Conservation (phyloP, 1,284 basidiomycete genomes). For the Abortiporus biennis region DNA sequence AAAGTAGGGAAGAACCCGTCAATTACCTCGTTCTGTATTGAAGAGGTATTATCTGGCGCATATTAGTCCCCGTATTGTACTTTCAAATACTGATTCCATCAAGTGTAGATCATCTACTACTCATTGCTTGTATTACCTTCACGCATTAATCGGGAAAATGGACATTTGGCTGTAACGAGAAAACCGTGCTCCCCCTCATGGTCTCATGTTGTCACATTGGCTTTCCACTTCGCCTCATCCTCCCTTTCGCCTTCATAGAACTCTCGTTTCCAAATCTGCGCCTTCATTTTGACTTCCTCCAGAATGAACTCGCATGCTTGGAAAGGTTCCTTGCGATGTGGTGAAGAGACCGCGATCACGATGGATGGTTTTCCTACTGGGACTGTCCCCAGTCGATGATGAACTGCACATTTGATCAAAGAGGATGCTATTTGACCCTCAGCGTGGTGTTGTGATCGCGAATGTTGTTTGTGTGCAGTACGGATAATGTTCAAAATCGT, state of each 20-base stretch:
- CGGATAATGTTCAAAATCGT: constrained; percentile 62
- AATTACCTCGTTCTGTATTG: not conserved
- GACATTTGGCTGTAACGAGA: too few relatives aligned
- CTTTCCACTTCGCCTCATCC: constrained; percentile 69
- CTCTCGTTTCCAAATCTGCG: constrained; percentile 88
- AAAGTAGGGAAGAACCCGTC: constrained; percentile 32
- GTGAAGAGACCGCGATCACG: constrained; percentile 81
- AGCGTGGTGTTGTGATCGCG: constrained; percentile 39
- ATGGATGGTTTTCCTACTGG: constrained; percentile 79
- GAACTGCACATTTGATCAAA: constrained; percentile 51
- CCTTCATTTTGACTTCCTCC: constrained; percentile 78
- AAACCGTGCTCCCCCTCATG: too few relatives aligned
- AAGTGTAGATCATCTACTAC: too few relatives aligned
- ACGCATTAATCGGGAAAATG: too few relatives aligned
- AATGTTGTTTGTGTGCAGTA: constrained; percentile 35
- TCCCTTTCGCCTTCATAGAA: constrained; percentile 67
- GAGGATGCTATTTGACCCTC: constrained; percentile 23
- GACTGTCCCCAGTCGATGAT: constrained; percentile 79
- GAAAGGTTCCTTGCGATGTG: constrained; percentile 81
- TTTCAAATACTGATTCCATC: too few relatives aligned
- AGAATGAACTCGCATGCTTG: constrained; percentile 75
- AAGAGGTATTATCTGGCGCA: not conserved
- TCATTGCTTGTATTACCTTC: too few relatives aligned
- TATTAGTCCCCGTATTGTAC: not conserved
- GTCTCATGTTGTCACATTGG: constrained; percentile 35